Percentiles rank a stretch among this genome's conserved stretches.
Conservation (phyloP, 768 basidiomycete species). For the Mycena epipterygia region DNA sequence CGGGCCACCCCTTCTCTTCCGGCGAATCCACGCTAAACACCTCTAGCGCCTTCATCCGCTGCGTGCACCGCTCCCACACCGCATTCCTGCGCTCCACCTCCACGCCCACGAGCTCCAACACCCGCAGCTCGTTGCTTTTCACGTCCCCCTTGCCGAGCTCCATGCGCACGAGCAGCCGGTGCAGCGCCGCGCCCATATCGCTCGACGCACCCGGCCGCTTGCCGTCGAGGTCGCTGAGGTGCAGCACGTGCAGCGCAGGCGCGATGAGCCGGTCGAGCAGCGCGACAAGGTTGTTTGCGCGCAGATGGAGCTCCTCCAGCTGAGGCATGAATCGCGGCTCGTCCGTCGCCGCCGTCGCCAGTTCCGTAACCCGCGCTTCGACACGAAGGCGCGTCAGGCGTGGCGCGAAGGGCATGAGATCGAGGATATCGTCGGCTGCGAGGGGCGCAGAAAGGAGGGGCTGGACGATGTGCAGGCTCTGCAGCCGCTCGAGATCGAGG, state of each 20-base stretch:
- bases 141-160: constrained; percentile 41
- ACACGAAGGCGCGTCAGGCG: constrained; percentile 37
- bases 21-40: constrained; percentile 34
- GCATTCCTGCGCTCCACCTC: constrained; percentile 30
- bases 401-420: constrained; percentile 36
- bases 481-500: constrained; percentile 36
- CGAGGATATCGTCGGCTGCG: constrained; percentile 34
- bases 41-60: constrained; percentile 44
- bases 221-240: constrained; percentile 53
- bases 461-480: constrained; percentile 39
- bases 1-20: neutral
- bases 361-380: constrained; percentile 40
- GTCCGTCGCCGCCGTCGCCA: neutral
- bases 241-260: constrained; percentile 46
- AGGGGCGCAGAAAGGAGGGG: constrained; percentile 43
- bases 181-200: constrained; percentile 45
- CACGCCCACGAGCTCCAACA: constrained; percentile 46
- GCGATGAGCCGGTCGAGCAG: constrained; percentile 48
- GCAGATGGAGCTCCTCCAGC: constrained; percentile 47
- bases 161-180: constrained; percentile 49
- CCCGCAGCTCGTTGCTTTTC: constrained; percentile 36
- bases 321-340: constrained; percentile 25
- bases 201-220: constrained; percentile 42
- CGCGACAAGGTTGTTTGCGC: constrained; percentile 50
- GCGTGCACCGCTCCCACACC: constrained; percentile 49